These are phyloP conservation scores for Exutisphaerella laricina DNA, from an alignment of 2,329 filamentous ascomycete species.

Conservation along the genomic window DNA sequence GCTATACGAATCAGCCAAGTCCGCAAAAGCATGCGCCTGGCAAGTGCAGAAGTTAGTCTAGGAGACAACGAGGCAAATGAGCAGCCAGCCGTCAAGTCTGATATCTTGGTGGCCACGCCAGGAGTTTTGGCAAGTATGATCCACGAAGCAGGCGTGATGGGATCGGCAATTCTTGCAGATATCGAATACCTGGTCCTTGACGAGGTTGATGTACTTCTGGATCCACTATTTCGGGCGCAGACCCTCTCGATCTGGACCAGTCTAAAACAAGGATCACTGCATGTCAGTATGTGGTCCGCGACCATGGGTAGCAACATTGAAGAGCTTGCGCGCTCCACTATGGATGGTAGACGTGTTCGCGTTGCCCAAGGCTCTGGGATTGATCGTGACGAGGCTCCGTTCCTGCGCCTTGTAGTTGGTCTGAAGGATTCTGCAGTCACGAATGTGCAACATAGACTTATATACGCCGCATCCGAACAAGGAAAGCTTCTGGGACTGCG, in stretches of 20 bases:
- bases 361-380: slow-evolving; percentile 16
- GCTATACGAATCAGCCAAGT: slow-evolving; percentile 75
- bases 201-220: slow-evolving; percentile 90
- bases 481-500: slow-evolving; percentile 89
- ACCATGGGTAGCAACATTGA: slow-evolving; percentile 96
- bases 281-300: slow-evolving; percentile 85
- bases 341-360: slow-evolving; percentile 46
- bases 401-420: slow-evolving; percentile 87
- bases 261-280: slow-evolving; percentile 64
- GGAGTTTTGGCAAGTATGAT: slow-evolving; percentile 72
- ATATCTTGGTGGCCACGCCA: slow-evolving; percentile 77
- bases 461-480: slow-evolving; percentile 86
- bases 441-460: slow-evolving; percentile 81
- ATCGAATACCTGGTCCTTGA: slow-evolving; percentile 76
- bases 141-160: slow-evolving; percentile 40
- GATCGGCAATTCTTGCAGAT: slow-evolving; percentile 38
- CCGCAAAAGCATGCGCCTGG: slow-evolving; percentile 69
- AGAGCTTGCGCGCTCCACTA: slow-evolving; percentile 63
- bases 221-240: slow-evolving; percentile 83
- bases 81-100: slow-evolving; percentile 58
- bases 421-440: slow-evolving; percentile 93
- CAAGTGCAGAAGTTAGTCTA: slow-evolving; percentile 37
- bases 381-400: slow-evolving; percentile 34
- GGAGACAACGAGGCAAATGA: slow-evolving; percentile 30
- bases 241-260: slow-evolving; percentile 78